These are phyloP conservation scores for Triadica sebifera DNA, from an alignment of 345 rosid genomes.

Conservation along the genomic window DNA sequence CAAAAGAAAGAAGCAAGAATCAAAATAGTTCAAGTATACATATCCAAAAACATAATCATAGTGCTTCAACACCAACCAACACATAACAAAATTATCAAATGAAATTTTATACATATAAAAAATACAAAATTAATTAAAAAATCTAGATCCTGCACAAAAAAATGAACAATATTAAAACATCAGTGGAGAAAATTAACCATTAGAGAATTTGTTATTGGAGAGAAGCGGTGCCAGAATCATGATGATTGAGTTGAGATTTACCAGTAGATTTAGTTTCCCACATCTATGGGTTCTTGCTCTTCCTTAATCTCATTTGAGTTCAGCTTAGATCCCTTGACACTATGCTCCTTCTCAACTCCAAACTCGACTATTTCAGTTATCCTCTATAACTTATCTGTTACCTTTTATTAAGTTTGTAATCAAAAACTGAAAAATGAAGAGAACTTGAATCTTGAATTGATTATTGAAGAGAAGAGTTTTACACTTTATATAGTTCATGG, in stretches of 20 bases:
- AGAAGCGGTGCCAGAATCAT: slow-evolving; percentile 48
- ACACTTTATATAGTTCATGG: no score
- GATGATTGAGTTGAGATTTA: slow-evolving; percentile 65
- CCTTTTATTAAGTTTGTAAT: no score
- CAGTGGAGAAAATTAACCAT: slow-evolving; percentile 40
- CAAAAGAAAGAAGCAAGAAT: no score
- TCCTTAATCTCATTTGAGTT: slow-evolving; percentile 55
- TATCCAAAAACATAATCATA: no score
- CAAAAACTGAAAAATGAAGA: no score
- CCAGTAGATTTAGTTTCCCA: slow-evolving; percentile 51
- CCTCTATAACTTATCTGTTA: slow-evolving; percentile 61
- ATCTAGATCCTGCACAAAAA: background rate
- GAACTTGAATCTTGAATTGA: no score
- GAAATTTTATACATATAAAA: no score
- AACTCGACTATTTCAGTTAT: slow-evolving; percentile 68
- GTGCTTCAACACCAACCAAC: no score
- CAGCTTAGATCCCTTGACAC: slow-evolving; percentile 38
- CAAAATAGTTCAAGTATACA: no score
- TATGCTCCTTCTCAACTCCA: slow-evolving; percentile 40
- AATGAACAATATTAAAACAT: background rate
- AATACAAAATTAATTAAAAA: background rate
- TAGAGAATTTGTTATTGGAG: slow-evolving; percentile 62
- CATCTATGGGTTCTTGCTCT: slow-evolving; percentile 42
- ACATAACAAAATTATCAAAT: background rate
- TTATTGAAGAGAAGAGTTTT: no score